Evolutionary conservation across 179 eudicot species (phyloP), one percentile per base, ranked within the genome.

Genomic region (Carnegiea gigantea): DNA sequence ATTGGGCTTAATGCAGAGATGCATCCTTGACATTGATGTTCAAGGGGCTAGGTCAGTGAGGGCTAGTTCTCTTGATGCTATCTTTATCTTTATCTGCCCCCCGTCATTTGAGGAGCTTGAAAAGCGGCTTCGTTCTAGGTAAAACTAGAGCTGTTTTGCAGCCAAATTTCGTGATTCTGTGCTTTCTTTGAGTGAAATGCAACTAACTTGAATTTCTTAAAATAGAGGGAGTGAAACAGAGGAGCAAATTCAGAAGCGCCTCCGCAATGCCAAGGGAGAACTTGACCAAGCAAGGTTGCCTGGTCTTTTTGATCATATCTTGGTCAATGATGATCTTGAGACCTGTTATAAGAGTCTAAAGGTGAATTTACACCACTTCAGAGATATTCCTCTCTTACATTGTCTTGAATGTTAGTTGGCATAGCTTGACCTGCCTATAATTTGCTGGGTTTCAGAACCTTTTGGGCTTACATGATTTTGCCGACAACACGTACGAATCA

Each of bases 11-110:
- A 75, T 81, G 86, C 93, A 95, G 98, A 95, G 98, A 88, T 95
- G 98, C 89, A 93, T 95, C 87, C 98, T 95, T 86, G 98, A 95
- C 88, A 95, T 95, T 88, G 98, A 95, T 89, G 97, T 95, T 83
- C 98, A 95, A 92, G 99, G 99, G 79, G 98, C 99, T 83, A 87
- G 90, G 84, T 88, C 98, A 53, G 97, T 95, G 90, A 93, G 91
- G 90, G 89, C 92, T 86, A 95, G 92, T 89, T 84, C 95, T 87
- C 94, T 95, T 73, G 95, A 95, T 87, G 95, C 97, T 33, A 85
- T 92, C 77, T 93, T 91, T 89, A 89, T 95, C 93, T 93, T 95
- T 86, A 82, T 95, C 77, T 85, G 92, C 85, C 99, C 99, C 73
- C 98, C 98, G 76, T 93, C 98, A 38, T 90, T 84, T 83, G 98